A percentile compares a stretch with the other conserved stretches of the same genome.
These are phyloP conservation scores for Miamiensis avidus DNA, from an alignment of 169 alveolate genomes.

Conservation along the genomic window DNA sequence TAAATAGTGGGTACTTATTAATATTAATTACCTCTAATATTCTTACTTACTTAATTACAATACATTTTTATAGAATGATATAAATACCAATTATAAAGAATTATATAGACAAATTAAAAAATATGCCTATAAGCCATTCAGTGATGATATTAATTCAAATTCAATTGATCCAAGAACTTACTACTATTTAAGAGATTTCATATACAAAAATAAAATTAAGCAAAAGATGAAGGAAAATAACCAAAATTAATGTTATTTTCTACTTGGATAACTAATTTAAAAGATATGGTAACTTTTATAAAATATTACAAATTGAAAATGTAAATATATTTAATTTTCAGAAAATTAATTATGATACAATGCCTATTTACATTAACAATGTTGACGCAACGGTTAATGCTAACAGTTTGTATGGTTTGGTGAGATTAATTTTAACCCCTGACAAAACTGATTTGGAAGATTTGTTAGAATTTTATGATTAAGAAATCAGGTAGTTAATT, in stretches of 20 bases:
- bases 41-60: no score
- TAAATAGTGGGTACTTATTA: conserved; percentile 1
- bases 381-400: conserved; percentile 7
- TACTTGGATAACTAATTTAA: conserved; percentile 4
- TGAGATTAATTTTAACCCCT: neutral
- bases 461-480: neutral
- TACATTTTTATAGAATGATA: no score
- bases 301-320: no score
- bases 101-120: neutral
- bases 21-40: no score
- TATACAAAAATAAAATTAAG: neutral
- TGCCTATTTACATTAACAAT: conserved; percentile 4
- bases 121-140: conserved; percentile 11
- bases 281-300: neutral
- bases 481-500: neutral
- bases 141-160: neutral
- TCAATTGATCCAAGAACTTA: conserved; percentile 7
- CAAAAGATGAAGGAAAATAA: no score
- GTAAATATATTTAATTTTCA: no score
- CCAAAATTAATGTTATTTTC: conserved; percentile 1
- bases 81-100: conserved; percentile 1
- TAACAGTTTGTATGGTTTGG: conserved; percentile 8
- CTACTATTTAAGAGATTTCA: neutral
- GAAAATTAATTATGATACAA: no score
- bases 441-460: neutral